Conservation (phyloP, 2,329 filamentous ascomycete genomes). For the Colletotrichum eremochloae region DNA sequence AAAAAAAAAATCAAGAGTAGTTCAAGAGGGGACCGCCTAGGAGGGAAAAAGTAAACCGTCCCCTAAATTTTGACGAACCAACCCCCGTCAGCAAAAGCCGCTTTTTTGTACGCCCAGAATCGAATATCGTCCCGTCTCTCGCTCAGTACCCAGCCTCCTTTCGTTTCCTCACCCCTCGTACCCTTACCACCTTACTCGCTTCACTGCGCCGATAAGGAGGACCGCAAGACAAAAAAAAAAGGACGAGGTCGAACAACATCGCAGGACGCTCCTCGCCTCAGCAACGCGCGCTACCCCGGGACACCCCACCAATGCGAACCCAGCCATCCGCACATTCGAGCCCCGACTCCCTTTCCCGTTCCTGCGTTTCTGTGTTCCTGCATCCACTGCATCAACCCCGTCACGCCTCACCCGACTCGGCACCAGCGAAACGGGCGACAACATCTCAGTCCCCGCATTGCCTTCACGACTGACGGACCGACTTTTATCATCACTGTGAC, state of each 20-base stretch:
- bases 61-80: constrained; percentile 38
- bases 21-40: constrained; percentile 25
- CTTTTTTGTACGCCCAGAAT: constrained; percentile 37
- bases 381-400: constrained; percentile 37
- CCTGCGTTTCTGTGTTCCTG: constrained; percentile 45
- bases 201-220: constrained; percentile 39
- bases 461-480: constrained; percentile 16
- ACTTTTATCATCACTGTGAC: constrained; percentile 21
- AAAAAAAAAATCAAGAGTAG: not conserved
- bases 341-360: constrained; percentile 49
- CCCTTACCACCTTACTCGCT: constrained; percentile 39
- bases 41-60: constrained; percentile 21
- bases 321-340: constrained; percentile 60
- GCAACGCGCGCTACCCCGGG: constrained; percentile 47
- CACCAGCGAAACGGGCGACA: constrained; percentile 33
- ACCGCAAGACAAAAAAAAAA: constrained; percentile 53
- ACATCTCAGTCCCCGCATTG: constrained; percentile 21
- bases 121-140: constrained; percentile 34
- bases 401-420: constrained; percentile 38
- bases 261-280: constrained; percentile 45
- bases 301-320: constrained; percentile 57
- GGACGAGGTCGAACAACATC: constrained; percentile 54
- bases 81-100: constrained; percentile 38
- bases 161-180: constrained; percentile 36
- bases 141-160: constrained; percentile 37